A percentile compares a stretch with the other conserved stretches of the same genome.
phyloP scores from a whole-genome alignment of 345 rosid species.

The Gossypium rotundifolium region DNA sequence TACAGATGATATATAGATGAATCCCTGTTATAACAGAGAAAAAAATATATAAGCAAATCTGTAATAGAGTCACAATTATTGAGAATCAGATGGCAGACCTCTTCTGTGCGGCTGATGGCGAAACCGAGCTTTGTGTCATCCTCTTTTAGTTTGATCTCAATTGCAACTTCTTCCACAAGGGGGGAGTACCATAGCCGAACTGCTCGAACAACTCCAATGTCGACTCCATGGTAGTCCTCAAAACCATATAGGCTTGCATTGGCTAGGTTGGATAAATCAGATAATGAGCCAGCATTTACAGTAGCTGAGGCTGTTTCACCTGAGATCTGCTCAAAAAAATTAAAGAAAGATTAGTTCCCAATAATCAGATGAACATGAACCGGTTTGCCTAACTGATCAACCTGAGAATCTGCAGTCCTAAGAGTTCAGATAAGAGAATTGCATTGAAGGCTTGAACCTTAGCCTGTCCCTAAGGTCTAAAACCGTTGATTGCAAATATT shows the following conservation, averaged over 20 bases:
- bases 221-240: slow-evolving; percentile 97
- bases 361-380: not conserved
- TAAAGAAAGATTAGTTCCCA: not conserved
- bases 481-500: not conserved
- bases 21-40: slow-evolving; percentile 48
- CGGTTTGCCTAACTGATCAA: not conserved
- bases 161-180: slow-evolving; percentile 53
- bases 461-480: not conserved
- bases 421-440: not conserved
- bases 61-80: not conserved
- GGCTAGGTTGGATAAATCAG: slow-evolving; percentile 75
- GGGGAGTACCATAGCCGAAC: slow-evolving; percentile 92
- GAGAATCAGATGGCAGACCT: slow-evolving; percentile 35
- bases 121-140: slow-evolving; percentile 84
- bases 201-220: slow-evolving; percentile 95
- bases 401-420: not conserved
- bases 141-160: slow-evolving; percentile 70
- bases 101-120: slow-evolving; percentile 97
- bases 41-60: not conserved
- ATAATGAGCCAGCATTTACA: slow-evolving; percentile 71
- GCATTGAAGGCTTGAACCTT: not conserved
- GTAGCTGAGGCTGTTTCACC: slow-evolving; percentile 93
- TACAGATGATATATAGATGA: slow-evolving; percentile 82
- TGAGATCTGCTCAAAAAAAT: slow-evolving; percentile 50
- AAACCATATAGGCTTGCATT: slow-evolving; percentile 84